Evolutionary conservation across 2,329 filamentous ascomycete species (phyloP), one percentile per base, ranked within the genome.

Genomic region (Chaetothyriales sp.): DNA sequence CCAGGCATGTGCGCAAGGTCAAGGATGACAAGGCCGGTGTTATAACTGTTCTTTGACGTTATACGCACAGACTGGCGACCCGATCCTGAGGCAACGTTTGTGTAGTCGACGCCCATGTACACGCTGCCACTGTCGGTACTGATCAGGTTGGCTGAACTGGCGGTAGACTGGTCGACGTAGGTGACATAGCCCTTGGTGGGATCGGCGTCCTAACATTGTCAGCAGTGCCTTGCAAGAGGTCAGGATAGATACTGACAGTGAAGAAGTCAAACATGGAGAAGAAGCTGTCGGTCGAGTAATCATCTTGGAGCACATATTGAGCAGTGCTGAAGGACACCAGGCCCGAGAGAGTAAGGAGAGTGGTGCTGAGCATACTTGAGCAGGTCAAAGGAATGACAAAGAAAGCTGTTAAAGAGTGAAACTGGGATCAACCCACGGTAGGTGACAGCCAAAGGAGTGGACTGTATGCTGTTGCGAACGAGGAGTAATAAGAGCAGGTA

Each of bases 111-210:
- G 44, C 84, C 84, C 50, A 89, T 76, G 64, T 81, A 84, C 59
- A 86, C 70, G 53, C 70, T 72, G 50, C 70, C 69, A 50, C 75
- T 68, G 47, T 71, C 65, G 57, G 73, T 77, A 54, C 75, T 76
- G 55, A 81, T 78, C 8, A 88, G 72, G 15, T 74, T 73, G 39
- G 67, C 64, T n/a, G 64, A 61, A 53, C 76, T 74, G 50, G 85
- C 84, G 1, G 73, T 75, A n/a, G 63, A 52, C 48, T 74, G 71
- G 57, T 77, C 70, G 49, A 80, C 74, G 60, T 88, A 92, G 53
- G 77, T 68, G 59, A 92, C 86, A 60, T 80, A 86, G 28, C 86
- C 86, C 55, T 80, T 60, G 1, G 86, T 92, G 0, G 86, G 86
- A 61, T 92, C 86, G 2, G 59, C 18, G 15, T 53, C 64, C 69